Conservation (phyloP, 164 flowering plant species). For the Euptelea pleiosperma region DNA sequence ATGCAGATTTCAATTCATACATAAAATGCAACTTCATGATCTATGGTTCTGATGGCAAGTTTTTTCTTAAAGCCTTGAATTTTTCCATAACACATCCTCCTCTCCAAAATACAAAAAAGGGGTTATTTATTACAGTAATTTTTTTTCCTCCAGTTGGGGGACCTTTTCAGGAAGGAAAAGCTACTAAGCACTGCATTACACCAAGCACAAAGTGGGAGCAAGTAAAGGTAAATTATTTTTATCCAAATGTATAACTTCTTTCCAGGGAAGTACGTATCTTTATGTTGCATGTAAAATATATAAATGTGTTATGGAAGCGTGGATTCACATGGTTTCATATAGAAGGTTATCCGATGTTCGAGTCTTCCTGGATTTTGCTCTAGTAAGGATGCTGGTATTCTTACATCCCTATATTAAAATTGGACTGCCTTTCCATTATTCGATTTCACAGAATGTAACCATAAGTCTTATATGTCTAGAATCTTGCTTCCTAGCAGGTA, state of each 20-base stretch:
- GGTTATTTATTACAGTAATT: slow-evolving; percentile 2
- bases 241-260: neutral
- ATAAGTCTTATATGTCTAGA: too few relatives aligned
- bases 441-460: too few relatives aligned
- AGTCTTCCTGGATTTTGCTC: too few relatives aligned
- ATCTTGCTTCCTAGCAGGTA: too few relatives aligned
- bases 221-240: slow-evolving; percentile 70
- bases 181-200: slow-evolving; percentile 57
- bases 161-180: slow-evolving; percentile 45
- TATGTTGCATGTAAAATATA: neutral
- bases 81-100: neutral
- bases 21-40: slow-evolving; percentile 91
- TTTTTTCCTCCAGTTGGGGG: slow-evolving; percentile 42
- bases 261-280: neutral
- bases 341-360: too few relatives aligned
- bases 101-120: neutral
- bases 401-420: too few relatives aligned
- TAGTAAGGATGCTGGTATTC: too few relatives aligned
- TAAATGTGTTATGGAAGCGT: too few relatives aligned
- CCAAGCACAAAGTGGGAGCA: slow-evolving; percentile 95
- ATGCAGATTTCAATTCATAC: slow-evolving; percentile 93
- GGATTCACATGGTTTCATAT: too few relatives aligned
- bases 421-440: too few relatives aligned
- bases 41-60: slow-evolving; percentile 49
- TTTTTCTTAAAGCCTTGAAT: neutral